Evolutionary conservation across 148 eudicot species (phyloP), one percentile per base, ranked within the genome.

Genomic region (Spergularia marina): DNA sequence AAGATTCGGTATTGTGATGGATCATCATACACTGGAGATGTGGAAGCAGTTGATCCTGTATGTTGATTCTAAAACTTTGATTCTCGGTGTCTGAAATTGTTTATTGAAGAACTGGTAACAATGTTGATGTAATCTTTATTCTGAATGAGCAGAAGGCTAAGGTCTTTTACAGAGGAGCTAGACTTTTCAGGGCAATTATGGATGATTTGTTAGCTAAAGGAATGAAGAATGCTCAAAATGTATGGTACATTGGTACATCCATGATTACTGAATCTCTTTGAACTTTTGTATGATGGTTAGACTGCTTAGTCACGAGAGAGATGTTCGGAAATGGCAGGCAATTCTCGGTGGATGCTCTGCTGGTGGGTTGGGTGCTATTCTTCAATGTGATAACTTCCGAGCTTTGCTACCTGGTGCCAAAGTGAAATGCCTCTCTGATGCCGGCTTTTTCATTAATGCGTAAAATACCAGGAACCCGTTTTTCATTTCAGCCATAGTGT

Each of bases 371-470:
- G 82, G 98, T 67, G 85, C 90, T 20, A 92, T 96, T 75, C 77
- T 92, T 68, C 92, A 89, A 71, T 92, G 98, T 81, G 99, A 96
- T 81, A 85, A 76, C 40, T 96, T 96, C 67, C 84, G 88, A 69
- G 82, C 91, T 81, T 85, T 91, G 53, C 44, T 96, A 56, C 97
- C 99, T 1, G 68, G 81, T 47, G 81, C 98, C 63, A 92, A 85
- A 82, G 99, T 96, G 36, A 96, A 96, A 74, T 96, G 99, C 69
- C 75, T 96, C 15, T 80, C 99, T 12, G 99, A 96, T 83, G 99
- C 99, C 25, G 98, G 99, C 52, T 96, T 79, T 77, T 96, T 96
- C 76, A 88, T 92, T 55, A 86, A 96, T 20, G 82, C 79, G 99
- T 96, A 93, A 63, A 89, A 51, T 63, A 57, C 23, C 57, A 4